phyloP scores from a whole-genome alignment of 108 stramenopile species.

The Mediolabrus comicus region DNA sequence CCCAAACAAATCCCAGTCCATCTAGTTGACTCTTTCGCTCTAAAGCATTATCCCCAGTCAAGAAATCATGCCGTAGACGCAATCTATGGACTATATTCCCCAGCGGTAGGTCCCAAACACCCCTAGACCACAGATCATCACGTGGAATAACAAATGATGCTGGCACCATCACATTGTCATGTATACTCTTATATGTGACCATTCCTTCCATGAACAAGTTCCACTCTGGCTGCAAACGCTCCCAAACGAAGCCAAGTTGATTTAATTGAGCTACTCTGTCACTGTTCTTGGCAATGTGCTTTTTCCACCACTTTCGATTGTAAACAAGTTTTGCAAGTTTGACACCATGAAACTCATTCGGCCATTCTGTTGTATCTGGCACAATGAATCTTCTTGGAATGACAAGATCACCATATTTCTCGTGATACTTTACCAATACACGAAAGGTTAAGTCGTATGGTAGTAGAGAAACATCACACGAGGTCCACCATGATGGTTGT shows the following conservation, averaged over 20 bases:
- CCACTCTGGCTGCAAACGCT: constrained; percentile 81
- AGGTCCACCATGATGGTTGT: constrained; percentile 5
- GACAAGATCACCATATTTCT: constrained; percentile 57
- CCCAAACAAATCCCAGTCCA: constrained; percentile 78
- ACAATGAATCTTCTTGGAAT: constrained; percentile 64
- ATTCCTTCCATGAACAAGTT: constrained; percentile 79
- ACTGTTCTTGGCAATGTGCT: constrained; percentile 54
- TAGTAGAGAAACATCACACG: constrained; percentile 14
- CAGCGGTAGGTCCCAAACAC: constrained; percentile 69
- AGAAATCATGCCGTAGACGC: constrained; percentile 64
- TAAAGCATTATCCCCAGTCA: constrained; percentile 37
- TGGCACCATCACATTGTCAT: constrained; percentile 66
- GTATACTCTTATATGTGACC: constrained; percentile 44
- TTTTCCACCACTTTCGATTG: constrained; percentile 83
- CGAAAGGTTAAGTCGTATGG: constrained; percentile 57
- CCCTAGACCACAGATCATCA: constrained; percentile 55
- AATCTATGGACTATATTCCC: constrained; percentile 69
- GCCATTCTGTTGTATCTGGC: constrained; percentile 47
- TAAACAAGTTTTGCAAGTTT: constrained; percentile 67
- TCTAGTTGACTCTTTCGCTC: constrained; percentile 62
- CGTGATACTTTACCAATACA: constrained; percentile 53
- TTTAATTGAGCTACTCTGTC: constrained; percentile 70
- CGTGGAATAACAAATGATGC: constrained; percentile 70
- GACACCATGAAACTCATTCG: constrained; percentile 65
- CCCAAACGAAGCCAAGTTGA: constrained; percentile 80